Percentiles rank a stretch among this genome's conserved stretches.
These are phyloP conservation scores for Rosa lucieae DNA, from an alignment of 306 rosid genomes.

Conservation along the genomic window DNA sequence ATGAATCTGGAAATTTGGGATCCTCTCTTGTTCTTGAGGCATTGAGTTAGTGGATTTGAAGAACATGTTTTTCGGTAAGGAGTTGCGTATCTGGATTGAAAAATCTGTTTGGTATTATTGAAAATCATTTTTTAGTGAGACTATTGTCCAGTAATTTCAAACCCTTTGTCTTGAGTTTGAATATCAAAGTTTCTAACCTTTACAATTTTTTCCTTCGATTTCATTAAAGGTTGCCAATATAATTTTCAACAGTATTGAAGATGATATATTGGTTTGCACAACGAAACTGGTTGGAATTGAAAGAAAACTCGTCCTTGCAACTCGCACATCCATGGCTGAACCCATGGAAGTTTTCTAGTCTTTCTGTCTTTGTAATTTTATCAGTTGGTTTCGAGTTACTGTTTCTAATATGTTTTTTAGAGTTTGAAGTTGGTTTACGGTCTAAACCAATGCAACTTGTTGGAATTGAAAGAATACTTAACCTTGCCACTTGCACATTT, in stretches of 20 bases:
- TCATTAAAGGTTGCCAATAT: not conserved
- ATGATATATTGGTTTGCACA: not conserved
- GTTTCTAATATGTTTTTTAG: not conserved
- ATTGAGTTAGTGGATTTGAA: not conserved
- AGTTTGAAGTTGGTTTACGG: not conserved
- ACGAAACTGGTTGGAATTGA: not conserved
- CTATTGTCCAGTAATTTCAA: not conserved
- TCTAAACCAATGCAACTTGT: not conserved
- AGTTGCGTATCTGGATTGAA: not conserved
- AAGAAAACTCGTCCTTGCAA: not conserved
- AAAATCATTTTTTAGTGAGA: not conserved
- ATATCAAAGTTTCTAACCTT: not conserved
- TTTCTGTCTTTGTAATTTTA: not conserved
- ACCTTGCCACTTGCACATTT: not conserved
- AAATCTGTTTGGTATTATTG: not conserved
- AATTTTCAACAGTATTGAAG: not conserved
- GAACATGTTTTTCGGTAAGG: not conserved
- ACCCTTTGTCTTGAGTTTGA: not conserved
- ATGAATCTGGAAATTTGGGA: not conserved
- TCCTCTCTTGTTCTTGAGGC: not conserved
- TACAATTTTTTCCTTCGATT: not conserved
- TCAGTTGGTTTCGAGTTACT: not conserved
- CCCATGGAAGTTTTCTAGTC: not conserved
- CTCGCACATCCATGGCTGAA: not conserved
- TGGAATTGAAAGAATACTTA: not conserved